Conservation (phyloP, 805 yeast genomes). For the Cyberlindnera petersonii region DNA sequence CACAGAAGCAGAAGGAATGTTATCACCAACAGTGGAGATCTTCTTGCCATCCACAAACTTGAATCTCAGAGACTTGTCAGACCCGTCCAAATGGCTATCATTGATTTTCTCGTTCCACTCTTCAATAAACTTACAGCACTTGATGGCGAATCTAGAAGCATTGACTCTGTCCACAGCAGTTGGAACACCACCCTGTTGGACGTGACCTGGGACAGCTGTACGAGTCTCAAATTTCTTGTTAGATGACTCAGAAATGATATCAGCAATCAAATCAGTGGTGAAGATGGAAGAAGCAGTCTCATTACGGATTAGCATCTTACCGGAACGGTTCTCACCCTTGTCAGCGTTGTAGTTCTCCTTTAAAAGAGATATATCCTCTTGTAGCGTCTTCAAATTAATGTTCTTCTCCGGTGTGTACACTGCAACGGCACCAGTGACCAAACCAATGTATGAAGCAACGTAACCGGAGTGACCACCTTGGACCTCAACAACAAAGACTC, state of each 20-base stretch:
- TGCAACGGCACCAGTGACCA: constrained; percentile 73
- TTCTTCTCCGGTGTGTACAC: constrained; percentile 52
- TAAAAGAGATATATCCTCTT: constrained; percentile 70
- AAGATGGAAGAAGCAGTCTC: constrained; percentile 80
- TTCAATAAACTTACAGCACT: constrained; percentile 82
- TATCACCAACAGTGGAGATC: constrained; percentile 40
- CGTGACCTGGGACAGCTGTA: constrained; percentile 96
- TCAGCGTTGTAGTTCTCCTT: constrained; percentile 67
- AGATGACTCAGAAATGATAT: constrained; percentile 77
- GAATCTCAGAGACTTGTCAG: constrained; percentile 49
- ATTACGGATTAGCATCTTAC: constrained; percentile 80
- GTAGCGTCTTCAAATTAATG: constrained; percentile 60
- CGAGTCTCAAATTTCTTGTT: constrained; percentile 78
- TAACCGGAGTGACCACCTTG: constrained; percentile 98
- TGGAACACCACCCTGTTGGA: constrained; percentile 96
- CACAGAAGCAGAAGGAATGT: constrained; percentile 44
- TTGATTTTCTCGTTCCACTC: constrained; percentile 41
- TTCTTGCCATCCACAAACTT: constrained; percentile 47
- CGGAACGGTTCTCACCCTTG: constrained; percentile 44
- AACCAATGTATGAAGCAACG: constrained; percentile 79
- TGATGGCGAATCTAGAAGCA: constrained; percentile 86
- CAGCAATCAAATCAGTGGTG: constrained; percentile 77
- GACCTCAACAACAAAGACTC: constrained; percentile 95
- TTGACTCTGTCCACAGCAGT: constrained; percentile 90
- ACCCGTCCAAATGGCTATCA: constrained; percentile 27